Conservation (phyloP, 257 asterid genomes). For the Echites panduratus region DNA sequence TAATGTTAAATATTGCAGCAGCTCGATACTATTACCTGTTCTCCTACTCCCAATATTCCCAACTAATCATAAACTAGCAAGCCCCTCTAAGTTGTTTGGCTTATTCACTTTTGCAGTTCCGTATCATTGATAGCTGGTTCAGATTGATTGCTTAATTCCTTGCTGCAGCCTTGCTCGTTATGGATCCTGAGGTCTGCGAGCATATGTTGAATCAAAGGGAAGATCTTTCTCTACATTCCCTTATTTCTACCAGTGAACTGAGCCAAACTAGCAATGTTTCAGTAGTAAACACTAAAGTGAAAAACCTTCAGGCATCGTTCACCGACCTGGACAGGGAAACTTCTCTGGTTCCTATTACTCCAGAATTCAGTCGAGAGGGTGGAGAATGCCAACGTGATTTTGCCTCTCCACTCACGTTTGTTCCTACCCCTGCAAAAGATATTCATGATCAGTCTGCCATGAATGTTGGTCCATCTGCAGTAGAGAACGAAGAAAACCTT, state of each 20-base stretch:
- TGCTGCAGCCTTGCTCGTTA: not conserved
- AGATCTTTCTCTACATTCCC: conserved; percentile 9
- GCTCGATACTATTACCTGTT: not conserved
- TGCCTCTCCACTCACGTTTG: conserved; percentile 23
- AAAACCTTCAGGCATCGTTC: not conserved
- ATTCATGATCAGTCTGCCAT: conserved; percentile 10
- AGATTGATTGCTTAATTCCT: not conserved
- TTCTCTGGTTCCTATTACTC: conserved; percentile 33
- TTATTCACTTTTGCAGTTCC: not conserved
- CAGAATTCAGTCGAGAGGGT: conserved; percentile 29
- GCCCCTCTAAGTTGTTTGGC: not conserved
- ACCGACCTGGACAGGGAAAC: not conserved
- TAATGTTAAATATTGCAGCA: not conserved
- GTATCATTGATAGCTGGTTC: not conserved
- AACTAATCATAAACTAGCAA: not conserved
- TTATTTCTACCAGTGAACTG: not conserved
- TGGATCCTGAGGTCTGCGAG: conserved; percentile 27
- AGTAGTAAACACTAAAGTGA: not conserved
- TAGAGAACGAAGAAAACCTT: conserved; percentile 6
- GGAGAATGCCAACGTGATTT: not conserved
- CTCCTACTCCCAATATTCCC: not conserved
- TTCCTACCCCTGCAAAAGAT: conserved; percentile 18
- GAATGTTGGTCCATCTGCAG: not conserved
- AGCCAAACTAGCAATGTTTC: not conserved
- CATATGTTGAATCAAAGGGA: conserved; percentile 16